Evolutionary conservation across 2,329 filamentous ascomycete species (phyloP), one percentile per base, ranked within the genome.

Genomic region (Cercospora beticola): DNA sequence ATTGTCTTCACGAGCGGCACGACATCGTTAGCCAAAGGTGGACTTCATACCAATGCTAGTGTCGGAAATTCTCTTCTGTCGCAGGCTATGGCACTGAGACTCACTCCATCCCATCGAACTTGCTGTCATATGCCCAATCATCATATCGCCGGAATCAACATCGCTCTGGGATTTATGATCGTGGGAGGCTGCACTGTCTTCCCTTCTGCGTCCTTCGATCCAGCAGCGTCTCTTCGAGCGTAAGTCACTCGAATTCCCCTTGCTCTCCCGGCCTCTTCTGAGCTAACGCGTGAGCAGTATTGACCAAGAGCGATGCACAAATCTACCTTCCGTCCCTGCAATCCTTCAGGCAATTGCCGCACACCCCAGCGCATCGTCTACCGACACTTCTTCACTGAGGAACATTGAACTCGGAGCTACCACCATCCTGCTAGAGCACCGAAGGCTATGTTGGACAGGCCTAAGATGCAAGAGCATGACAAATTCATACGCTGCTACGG

Each of bases 1-100:
- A 66, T 64, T 43, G 43, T 59, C 16, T 65, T 62, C 23, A 70
- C 66, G 4, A 68, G 66, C 26, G 68, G 68, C 26, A 70, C 68
- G 16, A 70, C 68, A 14, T 66, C 66, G 10, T 2, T 70, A 10
- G 62, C 68, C 21, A 70, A 70, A 40, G 68, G 65, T 10, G 66
- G 61, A 7, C 36, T 66, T 23, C 68, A 67, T 40, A 70, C 65
- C n/a, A 30, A 64, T 18, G 18, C 33, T 5, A 65, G 52, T 40
- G 61, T 30, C 16, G 61, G 40, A 18, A 8, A 26, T 14, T 30
- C 26, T 30, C 28, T 63, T 0, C 1, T 63, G 26, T 54, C 61
- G 4, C 61, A 63, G 10, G 61, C 43, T 8, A 16, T 16, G 23
- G 43, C 43, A 5, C n/a, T 63, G 4, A 54, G 54, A 23, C 43